Base-by-base conservation (phyloP, 352 stramenopile species). In the Pythium dissotocum region DNA sequence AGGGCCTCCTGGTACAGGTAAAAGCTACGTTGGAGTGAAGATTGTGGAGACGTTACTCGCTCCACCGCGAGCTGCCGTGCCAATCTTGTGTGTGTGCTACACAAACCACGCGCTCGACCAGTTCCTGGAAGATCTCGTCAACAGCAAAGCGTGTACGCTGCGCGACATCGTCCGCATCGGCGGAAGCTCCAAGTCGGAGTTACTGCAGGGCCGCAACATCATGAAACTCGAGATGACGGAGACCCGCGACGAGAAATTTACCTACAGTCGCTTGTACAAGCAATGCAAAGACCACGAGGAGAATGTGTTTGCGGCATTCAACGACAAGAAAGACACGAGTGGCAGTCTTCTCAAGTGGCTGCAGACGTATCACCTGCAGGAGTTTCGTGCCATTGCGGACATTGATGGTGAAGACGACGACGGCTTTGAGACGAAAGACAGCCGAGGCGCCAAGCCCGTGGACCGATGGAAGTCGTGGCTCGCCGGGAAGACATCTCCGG, bases 101-200 rank as follows among this genome's bases (percentile, higher is more conserved):
- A 97, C 90, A 14, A 97, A 97, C 74, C 89, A 97, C 66, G 88
- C 90, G 13, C 78, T 97, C 49, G 89, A 97, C 76, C 89, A 96
- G 71, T 96, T 97, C 67, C 71, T 97, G n/a, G 87, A 90, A 54
- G 80, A 93, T 54, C 69, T 97, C 36, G 33, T 96, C 8, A 73
- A 87, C 55, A 66, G 73, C 40, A 69, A 75, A 1, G 24, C 62
- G 12, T 36, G 46, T 53, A n/a, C 63, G 18, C 73, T 90, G 14
- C 73, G 68, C 4, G 73, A 62, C 32, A 81, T 95, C 46, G 87
- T 96, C 24, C 83, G 90, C 38, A 78, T 97, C 32, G 88, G 90
- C 55, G 78, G 85, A 2, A 76, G 86, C 58, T 89, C 79, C 58
- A 95, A 96, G 60, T 69, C 63, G 63, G 36, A 40, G 55, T 21